A percentile compares a stretch with the other conserved stretches of the same genome.
Conservation (phyloP, 2,329 filamentous ascomycete genomes). For the Alternaria viburni region DNA sequence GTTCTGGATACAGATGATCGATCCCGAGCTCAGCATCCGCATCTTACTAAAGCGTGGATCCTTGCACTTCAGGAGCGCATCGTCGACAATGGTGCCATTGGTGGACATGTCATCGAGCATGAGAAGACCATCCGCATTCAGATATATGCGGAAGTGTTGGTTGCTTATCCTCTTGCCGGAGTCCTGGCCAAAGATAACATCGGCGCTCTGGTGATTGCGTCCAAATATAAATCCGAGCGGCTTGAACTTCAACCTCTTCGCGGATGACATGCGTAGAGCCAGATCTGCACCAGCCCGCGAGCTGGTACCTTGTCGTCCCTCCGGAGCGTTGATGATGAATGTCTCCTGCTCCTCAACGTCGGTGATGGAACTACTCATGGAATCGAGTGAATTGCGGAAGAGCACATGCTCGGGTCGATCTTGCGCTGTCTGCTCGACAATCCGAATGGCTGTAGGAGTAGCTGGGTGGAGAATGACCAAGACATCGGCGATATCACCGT, state of each 20-base stretch:
- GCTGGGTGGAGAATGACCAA: slow-evolving; percentile 86
- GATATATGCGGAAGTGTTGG: slow-evolving; percentile 91
- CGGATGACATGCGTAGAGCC: slow-evolving; percentile 78
- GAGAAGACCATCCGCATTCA: slow-evolving; percentile 82
- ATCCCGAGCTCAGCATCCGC: slow-evolving; percentile 74
- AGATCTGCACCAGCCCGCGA: slow-evolving; percentile 62
- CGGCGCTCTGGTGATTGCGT: slow-evolving; percentile 73
- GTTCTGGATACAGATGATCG: slow-evolving; percentile 72
- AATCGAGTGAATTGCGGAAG: slow-evolving; percentile 50
- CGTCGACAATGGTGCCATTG: slow-evolving; percentile 92
- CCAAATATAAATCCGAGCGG: slow-evolving; percentile 84
- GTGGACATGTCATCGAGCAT: slow-evolving; percentile 95
- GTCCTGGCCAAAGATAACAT: slow-evolving; percentile 71
- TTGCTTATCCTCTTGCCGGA: slow-evolving; percentile 82
- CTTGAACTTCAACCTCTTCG: slow-evolving; percentile 65
- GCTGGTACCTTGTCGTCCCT: slow-evolving; percentile 22
- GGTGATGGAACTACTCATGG: slow-evolving; percentile 45
- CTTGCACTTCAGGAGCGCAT: slow-evolving; percentile 65
- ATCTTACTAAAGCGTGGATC: slow-evolving; percentile 50
- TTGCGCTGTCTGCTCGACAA: slow-evolving; percentile 66
- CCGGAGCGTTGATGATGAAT: slow-evolving; percentile 54
- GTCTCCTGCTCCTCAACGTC: slow-evolving; percentile 53
- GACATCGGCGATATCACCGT: slow-evolving; percentile 85
- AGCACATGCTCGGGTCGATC: slow-evolving; percentile 66
- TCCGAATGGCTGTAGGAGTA: slow-evolving; percentile 72